Base-by-base conservation (phyloP, 148 eudicot genomes). In the Fagopyrum tataricum region DNA sequence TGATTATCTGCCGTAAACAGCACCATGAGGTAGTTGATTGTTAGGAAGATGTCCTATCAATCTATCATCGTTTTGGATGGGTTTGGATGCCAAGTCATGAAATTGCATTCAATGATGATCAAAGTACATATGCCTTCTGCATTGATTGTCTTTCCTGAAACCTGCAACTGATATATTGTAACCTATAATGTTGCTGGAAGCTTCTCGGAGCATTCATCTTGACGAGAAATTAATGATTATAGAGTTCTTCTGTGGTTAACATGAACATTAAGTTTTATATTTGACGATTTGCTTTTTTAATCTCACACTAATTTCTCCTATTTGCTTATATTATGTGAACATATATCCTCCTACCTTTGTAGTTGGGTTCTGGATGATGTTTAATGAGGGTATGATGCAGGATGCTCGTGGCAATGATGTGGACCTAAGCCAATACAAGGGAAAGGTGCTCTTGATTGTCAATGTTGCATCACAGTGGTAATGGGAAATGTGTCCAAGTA, bases 391-490 rank as follows among this genome's bases (percentile, higher is more conserved):
- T 18, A 72, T 44, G 41, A 41, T 80, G 77, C 78, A 83, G 86
- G 86, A 83, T 72, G 84, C 81, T 46, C 81, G 62, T 53, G 84
- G 86, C 39, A 78, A 78, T 37, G 81, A 78, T 76, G 86, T 83
- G 43, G 76, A 80, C 72, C 77, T 83, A 48, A 80, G 84, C 76
- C 55, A 47, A 41, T 83, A 78, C 84, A 83, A 78, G 66, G 83
- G 83, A 56, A 83, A 83, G 61, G 83, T 78, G 56, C 83, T 83
- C 11, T 42, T 83, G 70, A 77, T 83, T 44, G 86, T 83, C 77
- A 83, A 83, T 78, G 86, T 83, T 64, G 86, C 86, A 41, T 83
- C 86, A 37, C 74, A 83, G 39, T 83, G 86, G 86, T 83, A 78
- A 46, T 46, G 12, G 49, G 49, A 46, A 46, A 46, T 8, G 49